These are phyloP conservation scores for Bryum argenteum DNA, from an alignment of 225 moss, liverwort and hornwort species.

Conservation along the genomic window DNA sequence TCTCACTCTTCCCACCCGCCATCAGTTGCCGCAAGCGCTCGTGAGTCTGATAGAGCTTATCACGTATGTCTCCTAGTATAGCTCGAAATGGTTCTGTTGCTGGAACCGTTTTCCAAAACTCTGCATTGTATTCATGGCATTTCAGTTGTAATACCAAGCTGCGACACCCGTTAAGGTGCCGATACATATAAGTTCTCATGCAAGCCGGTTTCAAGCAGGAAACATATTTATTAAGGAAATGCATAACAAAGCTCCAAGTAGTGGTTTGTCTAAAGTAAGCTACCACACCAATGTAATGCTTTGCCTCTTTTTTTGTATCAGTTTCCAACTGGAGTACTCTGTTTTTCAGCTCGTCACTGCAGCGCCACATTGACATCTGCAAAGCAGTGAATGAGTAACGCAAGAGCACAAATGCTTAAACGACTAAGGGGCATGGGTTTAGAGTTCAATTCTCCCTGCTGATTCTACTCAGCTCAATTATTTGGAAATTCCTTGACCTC, in stretches of 20 bases:
- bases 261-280: constrained; percentile 5
- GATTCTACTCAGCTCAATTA: background rate
- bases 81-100: constrained; percentile 87
- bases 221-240: background rate
- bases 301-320: constrained; percentile 75
- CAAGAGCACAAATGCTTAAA: constrained; percentile 8
- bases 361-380: constrained; percentile 99
- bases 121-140: constrained; percentile 42
- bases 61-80: constrained; percentile 85
- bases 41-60: constrained; percentile 84
- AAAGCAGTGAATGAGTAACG: constrained; percentile 18
- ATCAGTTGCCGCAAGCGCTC: constrained; percentile 88
- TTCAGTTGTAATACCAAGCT: constrained; percentile 26
- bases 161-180: background rate
- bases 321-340: constrained; percentile 70
- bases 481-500: background rate
- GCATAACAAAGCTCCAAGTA: constrained; percentile 6
- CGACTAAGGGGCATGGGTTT: background rate
- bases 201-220: background rate
- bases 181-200: background rate
- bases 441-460: background rate
- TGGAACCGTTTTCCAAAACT: constrained; percentile 97
- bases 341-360: constrained; percentile 85
- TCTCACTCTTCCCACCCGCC: constrained; percentile 78
- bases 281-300: constrained; percentile 88